Base-by-base conservation (phyloP, 148 eudicot genomes). In the Polygonum aviculare region DNA sequence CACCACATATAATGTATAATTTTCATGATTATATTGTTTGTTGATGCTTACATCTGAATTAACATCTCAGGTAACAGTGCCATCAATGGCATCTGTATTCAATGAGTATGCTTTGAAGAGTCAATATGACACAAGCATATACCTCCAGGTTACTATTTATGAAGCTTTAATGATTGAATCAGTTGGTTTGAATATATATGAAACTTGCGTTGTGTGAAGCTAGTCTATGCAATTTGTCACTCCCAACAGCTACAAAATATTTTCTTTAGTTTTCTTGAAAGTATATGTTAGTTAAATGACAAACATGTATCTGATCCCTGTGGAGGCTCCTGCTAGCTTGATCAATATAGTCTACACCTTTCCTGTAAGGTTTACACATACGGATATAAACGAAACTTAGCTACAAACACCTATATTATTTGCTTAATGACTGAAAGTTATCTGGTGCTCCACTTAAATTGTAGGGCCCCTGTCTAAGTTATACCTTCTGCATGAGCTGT, bases 21-120 rank as follows among this genome's bases (percentile, higher is more conserved):
- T 21, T 67, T 67, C 9, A 12, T 67, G 72, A 26, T 82, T 44
- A 49, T 75, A 60, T 74, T 10, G 11, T 69, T 11, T 48, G 52
- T 60, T 67, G 41, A 14, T 55, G 50, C 73, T 79, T 49, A 74
- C 69, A n/a, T 45, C 71, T 60, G 51, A 71, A 77, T 76, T 78
- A 76, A 48, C 62, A 62, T 38, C 79, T 21, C 89, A 95, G 99
- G 91, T 88, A 11, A 88, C 96, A 35, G 83, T 93, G 71, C 99
- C 99, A 70, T 91, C 91, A 21, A 21, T 90, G 91, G 97, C 99
- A 36, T 95, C 97, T 3, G 99, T 92, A 54, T 95, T 78, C 79
- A 92, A 89, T 79, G 97, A 95, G 80, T 92, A 92, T 81, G 97
- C 99, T 81, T 76, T 92, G 78, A 95, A 95, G 87, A 92, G 96